Conservation (phyloP, 2,329 filamentous ascomycete species). For the Penicillium italicum region DNA sequence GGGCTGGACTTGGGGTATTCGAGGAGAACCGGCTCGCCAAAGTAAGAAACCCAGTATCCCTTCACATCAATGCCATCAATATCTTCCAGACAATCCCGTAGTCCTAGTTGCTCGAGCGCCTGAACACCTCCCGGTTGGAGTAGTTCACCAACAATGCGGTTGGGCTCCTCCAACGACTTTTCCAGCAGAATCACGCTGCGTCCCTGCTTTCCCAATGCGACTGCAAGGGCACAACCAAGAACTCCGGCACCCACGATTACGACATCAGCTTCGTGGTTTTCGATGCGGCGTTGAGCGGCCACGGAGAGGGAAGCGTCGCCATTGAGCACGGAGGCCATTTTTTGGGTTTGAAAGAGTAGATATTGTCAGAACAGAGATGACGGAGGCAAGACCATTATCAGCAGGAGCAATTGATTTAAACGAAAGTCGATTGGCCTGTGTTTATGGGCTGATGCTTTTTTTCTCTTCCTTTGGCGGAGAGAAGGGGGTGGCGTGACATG, state of each 20-base stretch:
- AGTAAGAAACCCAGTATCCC: slow-evolving; percentile 85
- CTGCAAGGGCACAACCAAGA: slow-evolving; percentile 81
- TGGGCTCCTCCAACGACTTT: slow-evolving; percentile 82
- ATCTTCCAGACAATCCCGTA: slow-evolving; percentile 76
- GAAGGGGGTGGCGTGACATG: slow-evolving; percentile 35
- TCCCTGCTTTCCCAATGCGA: slow-evolving; percentile 80
- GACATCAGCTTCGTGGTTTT: slow-evolving; percentile 68
- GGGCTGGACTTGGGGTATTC: slow-evolving; percentile 66
- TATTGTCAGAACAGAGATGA: slow-evolving; percentile 14
- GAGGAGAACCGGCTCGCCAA: slow-evolving; percentile 68
- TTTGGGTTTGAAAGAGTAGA: slow-evolving; percentile 9
- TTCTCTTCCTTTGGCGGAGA: background rate
- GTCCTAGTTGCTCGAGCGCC: slow-evolving; percentile 74
- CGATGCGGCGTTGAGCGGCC: slow-evolving; percentile 47
- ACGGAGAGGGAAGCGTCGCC: slow-evolving; percentile 24
- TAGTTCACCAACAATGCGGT: slow-evolving; percentile 93
- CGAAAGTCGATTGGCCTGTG: slow-evolving; percentile 3
- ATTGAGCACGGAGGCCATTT: slow-evolving; percentile 27
- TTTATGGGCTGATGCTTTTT: slow-evolving; percentile 23
- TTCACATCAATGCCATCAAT: slow-evolving; percentile 82
- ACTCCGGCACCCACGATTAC: slow-evolving; percentile 91
- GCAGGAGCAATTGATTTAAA: slow-evolving; percentile 22
- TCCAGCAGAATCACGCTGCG: slow-evolving; percentile 88
- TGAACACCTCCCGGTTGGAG: slow-evolving; percentile 87
- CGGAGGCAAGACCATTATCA: slow-evolving; percentile 16